Base-by-base conservation (phyloP, 176 grass and related monocot species). In the Ampelocalamus luodianensis region DNA sequence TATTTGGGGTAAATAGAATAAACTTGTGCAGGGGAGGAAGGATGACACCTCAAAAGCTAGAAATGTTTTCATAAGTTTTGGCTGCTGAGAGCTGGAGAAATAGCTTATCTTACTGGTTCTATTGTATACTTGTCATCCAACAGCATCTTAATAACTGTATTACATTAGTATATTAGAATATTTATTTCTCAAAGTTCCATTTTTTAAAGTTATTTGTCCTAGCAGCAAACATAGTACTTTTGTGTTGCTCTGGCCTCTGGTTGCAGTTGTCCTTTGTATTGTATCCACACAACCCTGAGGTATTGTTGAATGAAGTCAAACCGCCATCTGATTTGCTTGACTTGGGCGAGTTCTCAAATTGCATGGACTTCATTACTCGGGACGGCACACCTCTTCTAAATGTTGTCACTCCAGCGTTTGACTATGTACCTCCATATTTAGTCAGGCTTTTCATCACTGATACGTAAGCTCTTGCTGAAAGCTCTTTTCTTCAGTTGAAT, bases 281-380 rank as follows among this genome's bases (percentile, higher is more conserved):
- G 16, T 93, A 93, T 78, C 85, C 85, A 78, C 88, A 90, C 82
- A 93, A 90, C 43, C 78, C 82, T 2, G 85, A 90, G 48, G 82
- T 90, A 39, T 76, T 93, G n/a, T 9, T 93, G 69, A 88, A 90
- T 85, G 91, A 88, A 58, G 49, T 93, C 66, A 90, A 87, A 86
- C 79, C 66, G 13, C 78, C 91, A 22, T 74, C 84, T 56, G 78
- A 93, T 70, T 87, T 90, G 85, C 72, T 93, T 54, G 88, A 88
- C 53, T 79, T 88, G 68, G 91, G 88, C 13, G 85, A 93, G 46
- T 93, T 93, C 68, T 90, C 82, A 68, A 88, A 90, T 40, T 85
- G 77, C 65, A 93, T 88, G 91, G 77, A 93, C 55, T 90, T 77
- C 42, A 56, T 75, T 78, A 16, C 61, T 34, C 38, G 11, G 29